Evolutionary conservation across 2,329 filamentous ascomycete species (phyloP).

Genomic region (Chalara sp.): DNA sequence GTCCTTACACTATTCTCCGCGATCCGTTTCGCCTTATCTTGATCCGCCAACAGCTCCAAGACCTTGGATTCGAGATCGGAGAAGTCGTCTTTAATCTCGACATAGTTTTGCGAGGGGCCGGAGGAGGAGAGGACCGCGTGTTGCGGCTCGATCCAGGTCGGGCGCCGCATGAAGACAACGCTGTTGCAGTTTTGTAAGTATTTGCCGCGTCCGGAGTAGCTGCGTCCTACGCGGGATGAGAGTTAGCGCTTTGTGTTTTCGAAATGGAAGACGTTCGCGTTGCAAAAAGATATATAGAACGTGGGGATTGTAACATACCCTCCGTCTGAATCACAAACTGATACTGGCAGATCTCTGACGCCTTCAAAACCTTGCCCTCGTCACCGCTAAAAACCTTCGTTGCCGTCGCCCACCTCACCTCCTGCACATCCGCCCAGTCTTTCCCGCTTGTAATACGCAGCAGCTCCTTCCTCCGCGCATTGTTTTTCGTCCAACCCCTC

Average conservation of each 20-base stretch:
- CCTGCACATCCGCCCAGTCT: slow-evolving; percentile 29
- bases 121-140: slow-evolving; percentile 10
- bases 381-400: slow-evolving; percentile 17
- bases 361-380: slow-evolving; percentile 32
- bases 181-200: slow-evolving; percentile 38
- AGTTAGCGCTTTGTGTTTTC: not conserved
- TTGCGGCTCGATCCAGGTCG: slow-evolving; percentile 13
- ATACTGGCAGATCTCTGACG: slow-evolving; percentile 47
- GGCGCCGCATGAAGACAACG: slow-evolving; percentile 7
- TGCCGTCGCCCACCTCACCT: slow-evolving; percentile 15
- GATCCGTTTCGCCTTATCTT: slow-evolving; percentile 38
- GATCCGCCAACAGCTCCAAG: slow-evolving; percentile 35
- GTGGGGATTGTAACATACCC: slow-evolving; percentile 23
- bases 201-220: slow-evolving; percentile 46
- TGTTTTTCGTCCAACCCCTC: slow-evolving; percentile 21
- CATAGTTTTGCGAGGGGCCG: slow-evolving; percentile 41
- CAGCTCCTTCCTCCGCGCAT: slow-evolving; percentile 23
- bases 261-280: not conserved
- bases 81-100: slow-evolving; percentile 39
- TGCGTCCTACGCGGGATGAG: slow-evolving; percentile 22
- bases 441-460: slow-evolving; percentile 24
- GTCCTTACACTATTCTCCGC: slow-evolving; percentile 28
- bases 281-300: too few species aligned
- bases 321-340: slow-evolving; percentile 47
- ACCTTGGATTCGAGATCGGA: slow-evolving; percentile 30